These are phyloP conservation scores for Gymnopus androsaceus DNA, from an alignment of 1,284 basidiomycete species.

Conservation along the genomic window DNA sequence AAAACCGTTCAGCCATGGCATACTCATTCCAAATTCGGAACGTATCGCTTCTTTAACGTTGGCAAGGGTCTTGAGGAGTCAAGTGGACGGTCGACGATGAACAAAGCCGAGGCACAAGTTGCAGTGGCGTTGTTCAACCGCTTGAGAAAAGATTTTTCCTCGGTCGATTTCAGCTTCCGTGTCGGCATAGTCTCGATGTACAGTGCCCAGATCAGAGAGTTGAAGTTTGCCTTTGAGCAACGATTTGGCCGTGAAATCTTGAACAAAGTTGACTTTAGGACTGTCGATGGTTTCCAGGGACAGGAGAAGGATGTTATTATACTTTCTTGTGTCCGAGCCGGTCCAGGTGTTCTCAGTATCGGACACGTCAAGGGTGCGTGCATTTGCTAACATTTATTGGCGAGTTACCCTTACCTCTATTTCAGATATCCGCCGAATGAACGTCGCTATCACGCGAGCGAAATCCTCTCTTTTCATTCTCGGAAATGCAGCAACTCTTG, in stretches of 20 bases:
- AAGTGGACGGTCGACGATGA: conserved; percentile 73
- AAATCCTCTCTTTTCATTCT: conserved; percentile 94
- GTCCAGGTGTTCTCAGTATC: conserved; percentile 76
- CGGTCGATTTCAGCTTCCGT: conserved; percentile 70
- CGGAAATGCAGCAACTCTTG: conserved; percentile 86
- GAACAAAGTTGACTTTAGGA: conserved; percentile 89
- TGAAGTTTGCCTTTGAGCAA: conserved; percentile 71
- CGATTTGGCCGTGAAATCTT: conserved; percentile 77
- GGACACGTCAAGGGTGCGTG: conserved; percentile 84
- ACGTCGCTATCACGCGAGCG: conserved; percentile 95
- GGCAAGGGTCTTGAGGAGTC: conserved; percentile 58
- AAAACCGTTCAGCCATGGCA: conserved; percentile 93
- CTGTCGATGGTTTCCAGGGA: conserved; percentile 97
- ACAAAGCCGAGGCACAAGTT: conserved; percentile 74
- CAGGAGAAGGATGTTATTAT: conserved; percentile 98
- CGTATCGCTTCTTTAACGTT: conserved; percentile 91
- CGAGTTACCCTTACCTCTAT: conserved; percentile 10
- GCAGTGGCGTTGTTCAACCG: conserved; percentile 82
- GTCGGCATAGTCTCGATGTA: conserved; percentile 97
- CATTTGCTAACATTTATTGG: conserved; percentile 5
- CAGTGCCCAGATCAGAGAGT: conserved; percentile 83
- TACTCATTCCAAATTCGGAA: conserved; percentile 73
- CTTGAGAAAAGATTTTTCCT: conserved; percentile 67
- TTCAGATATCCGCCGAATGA: conserved; percentile 86
- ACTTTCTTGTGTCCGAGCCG: conserved; percentile 89